These are phyloP conservation scores for Annulohypoxylon moriforme DNA, from an alignment of 495 filamentous ascomycete species.

Conservation along the genomic window DNA sequence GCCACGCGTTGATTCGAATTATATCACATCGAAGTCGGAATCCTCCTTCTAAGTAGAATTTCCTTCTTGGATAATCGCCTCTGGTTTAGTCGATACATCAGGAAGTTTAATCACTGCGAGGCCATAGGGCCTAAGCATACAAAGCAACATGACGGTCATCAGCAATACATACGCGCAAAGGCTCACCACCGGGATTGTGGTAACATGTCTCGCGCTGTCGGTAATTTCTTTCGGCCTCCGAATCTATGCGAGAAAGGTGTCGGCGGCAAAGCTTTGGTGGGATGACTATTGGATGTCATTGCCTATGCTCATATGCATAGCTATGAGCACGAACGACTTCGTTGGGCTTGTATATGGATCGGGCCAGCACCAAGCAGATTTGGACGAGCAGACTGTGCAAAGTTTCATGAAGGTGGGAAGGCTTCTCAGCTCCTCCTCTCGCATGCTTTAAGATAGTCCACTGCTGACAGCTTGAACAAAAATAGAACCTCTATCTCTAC, in stretches of 20 bases:
- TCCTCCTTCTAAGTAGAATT: background rate
- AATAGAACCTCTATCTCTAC: slow-evolving; percentile 54
- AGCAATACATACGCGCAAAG: slow-evolving; percentile 24
- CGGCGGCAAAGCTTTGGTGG: slow-evolving; percentile 54
- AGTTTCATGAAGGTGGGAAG: slow-evolving; percentile 37
- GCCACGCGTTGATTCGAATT: background rate
- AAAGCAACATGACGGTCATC: slow-evolving; percentile 17
- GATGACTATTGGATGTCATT: slow-evolving; percentile 57
- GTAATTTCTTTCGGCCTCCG: slow-evolving; percentile 39
- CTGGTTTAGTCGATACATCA: slow-evolving; percentile 10
- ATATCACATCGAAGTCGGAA: background rate
- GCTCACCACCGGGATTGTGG: slow-evolving; percentile 41
- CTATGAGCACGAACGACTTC: slow-evolving; percentile 40
- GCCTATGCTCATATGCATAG: slow-evolving; percentile 50
- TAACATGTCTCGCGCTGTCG: slow-evolving; percentile 37
- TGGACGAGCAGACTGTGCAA: slow-evolving; percentile 40
- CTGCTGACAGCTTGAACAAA: slow-evolving; percentile 6
- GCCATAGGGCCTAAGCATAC: background rate
- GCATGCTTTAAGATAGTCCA: background rate
- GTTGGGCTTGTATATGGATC: slow-evolving; percentile 37
- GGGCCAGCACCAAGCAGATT: slow-evolving; percentile 26
- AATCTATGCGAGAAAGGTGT: slow-evolving; percentile 31
- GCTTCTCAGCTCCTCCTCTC: slow-evolving; percentile 16
- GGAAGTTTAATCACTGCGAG: background rate
- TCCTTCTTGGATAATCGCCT: background rate